These are phyloP conservation scores for Calonectria fujianensis DNA, from an alignment of 2,329 filamentous ascomycete species.

Conservation along the genomic window DNA sequence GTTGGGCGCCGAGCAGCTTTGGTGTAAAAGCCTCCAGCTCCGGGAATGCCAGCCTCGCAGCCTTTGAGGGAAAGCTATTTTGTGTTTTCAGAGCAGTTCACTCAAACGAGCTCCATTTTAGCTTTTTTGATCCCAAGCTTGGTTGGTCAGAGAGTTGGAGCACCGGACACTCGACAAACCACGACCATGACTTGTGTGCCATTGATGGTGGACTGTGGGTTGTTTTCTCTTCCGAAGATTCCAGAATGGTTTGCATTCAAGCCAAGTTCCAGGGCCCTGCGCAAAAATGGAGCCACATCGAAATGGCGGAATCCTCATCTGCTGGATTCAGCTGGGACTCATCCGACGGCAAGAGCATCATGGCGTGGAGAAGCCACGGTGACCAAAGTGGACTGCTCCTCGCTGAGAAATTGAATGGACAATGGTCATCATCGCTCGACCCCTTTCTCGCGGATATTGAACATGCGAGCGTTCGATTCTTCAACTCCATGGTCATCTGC, in stretches of 20 bases:
- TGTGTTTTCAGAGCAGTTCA: not conserved
- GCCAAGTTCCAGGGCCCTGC: not conserved
- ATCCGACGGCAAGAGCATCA: not conserved
- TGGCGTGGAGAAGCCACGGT: not conserved
- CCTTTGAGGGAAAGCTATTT: not conserved
- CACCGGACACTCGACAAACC: not conserved
- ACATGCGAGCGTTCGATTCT: not conserved
- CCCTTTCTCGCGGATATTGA: not conserved
- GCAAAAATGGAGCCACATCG: not conserved
- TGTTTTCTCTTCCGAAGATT: not conserved
- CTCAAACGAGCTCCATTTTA: not conserved
- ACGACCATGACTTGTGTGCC: not conserved
- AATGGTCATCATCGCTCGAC: not conserved
- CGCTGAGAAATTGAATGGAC: not conserved
- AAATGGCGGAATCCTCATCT: not conserved
- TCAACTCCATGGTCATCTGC: not conserved
- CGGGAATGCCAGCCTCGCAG: not conserved
- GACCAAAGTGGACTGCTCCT: not conserved
- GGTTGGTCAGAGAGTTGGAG: not conserved
- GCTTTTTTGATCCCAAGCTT: not conserved
- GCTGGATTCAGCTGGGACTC: not conserved
- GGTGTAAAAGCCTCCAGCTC: not conserved
- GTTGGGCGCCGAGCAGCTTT: not conserved
- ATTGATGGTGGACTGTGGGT: not conserved
- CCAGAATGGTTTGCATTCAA: not conserved